Evolutionary conservation across 768 basidiomycete species (phyloP), one percentile per base, ranked within the genome.

Genomic region (Clitopilus hobsonii): DNA sequence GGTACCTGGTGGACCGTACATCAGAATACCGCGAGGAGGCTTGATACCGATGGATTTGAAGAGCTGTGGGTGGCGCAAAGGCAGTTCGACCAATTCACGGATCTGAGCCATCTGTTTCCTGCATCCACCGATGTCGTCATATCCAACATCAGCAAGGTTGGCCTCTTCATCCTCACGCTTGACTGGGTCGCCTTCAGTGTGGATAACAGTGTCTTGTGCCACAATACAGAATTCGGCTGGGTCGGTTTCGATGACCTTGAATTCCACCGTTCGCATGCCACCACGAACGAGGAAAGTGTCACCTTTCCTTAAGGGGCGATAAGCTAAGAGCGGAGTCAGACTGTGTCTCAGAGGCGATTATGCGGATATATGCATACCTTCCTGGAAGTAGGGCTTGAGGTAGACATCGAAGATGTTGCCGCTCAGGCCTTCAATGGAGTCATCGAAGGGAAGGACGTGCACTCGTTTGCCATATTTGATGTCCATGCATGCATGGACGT

Each of bases 31-130:
- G 62, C 96, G 89, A 22, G 96, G 96, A 27, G 97, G 97, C 72
- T 98, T 99, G 83, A 99, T 99, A 84, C 97, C 97, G 68, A 99
- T 99, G 23, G 95, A 95, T 70, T 99, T 99, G 88, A 98, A 99
- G 13, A 99, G 84, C 74, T 98, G 95, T 38, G 97, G 97, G 74
- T 99, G 97, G 56, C 97, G 94, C 38, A 98, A 82, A 27, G 97
- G 97, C 2, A 99, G 81, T 72, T 99, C 97, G 60, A 98, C 97
- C 32, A 99, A 86, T 79, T 98, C 97, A 72, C 97, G 94, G 58
- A 99, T 98, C 71, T 98, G 96, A 2, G 96, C 96, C 89, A 98
- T 93, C 72, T 99, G 97, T 70, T 99, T 99, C 66, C 97, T 86
- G 79, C 96, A 98, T 38, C 97, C 97, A 76, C 97, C 97, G 62